Conservation (phyloP, 2,329 filamentous ascomycete species). For the Scolecobasidium constrictum region DNA sequence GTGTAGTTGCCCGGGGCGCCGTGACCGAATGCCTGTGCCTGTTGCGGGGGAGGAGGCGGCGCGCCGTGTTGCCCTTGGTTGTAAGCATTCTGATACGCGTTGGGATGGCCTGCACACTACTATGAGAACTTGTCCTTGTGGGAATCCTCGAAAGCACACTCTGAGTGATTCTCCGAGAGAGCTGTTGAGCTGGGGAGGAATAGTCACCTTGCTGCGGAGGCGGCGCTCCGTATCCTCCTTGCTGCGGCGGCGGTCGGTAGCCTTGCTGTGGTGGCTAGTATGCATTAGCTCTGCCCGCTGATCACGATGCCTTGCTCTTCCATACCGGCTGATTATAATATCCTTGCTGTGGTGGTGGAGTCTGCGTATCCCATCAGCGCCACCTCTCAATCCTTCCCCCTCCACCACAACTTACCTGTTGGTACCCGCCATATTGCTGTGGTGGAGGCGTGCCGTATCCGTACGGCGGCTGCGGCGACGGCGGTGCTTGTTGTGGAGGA, state of each 20-base stretch:
- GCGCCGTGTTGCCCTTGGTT: conserved; percentile 45
- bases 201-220: conserved; percentile 10
- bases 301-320: too few species aligned
- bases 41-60: conserved; percentile 55
- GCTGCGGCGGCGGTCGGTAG: conserved; percentile 15
- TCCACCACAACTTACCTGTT: conserved; percentile 29
- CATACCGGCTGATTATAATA: too few species aligned
- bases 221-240: not conserved
- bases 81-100: conserved; percentile 42
- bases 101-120: conserved; percentile 17
- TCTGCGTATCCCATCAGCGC: too few species aligned
- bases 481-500: conserved; percentile 21
- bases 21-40: conserved; percentile 38
- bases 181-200: conserved; percentile 14
- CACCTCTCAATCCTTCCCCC: too few species aligned
- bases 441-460: conserved; percentile 27
- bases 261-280: conserved; percentile 21
- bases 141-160: conserved; percentile 12
- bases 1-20: conserved; percentile 71
- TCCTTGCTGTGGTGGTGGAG: conserved; percentile 29
- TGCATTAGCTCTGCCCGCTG: too few species aligned
- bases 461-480: conserved; percentile 28
- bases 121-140: conserved; percentile 2
- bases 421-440: conserved; percentile 31
- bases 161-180: conserved; percentile 11